Conservation (phyloP, 257 asterid species). For the Paulownia fortunei region DNA sequence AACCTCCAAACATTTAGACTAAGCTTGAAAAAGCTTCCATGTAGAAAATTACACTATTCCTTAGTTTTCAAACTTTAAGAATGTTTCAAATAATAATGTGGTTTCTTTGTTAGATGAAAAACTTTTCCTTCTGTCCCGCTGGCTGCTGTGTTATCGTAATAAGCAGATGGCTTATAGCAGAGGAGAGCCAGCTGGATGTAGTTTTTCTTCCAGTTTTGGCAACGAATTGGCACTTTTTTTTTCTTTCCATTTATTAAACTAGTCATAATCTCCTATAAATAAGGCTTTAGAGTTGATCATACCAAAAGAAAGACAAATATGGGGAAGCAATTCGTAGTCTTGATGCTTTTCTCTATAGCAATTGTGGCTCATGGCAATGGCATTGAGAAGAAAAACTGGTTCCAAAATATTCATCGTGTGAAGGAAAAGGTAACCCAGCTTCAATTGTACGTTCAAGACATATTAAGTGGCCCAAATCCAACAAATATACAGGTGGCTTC, state of each 20-base stretch:
- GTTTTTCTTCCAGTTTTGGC: not conserved
- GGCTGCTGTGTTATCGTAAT: not conserved
- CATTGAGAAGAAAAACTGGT: not conserved
- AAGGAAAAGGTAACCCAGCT: slow-evolving; percentile 36
- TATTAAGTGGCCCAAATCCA: slow-evolving; percentile 23
- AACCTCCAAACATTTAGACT: no score
- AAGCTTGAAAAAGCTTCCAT: no score
- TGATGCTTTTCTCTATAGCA: slow-evolving; percentile 1
- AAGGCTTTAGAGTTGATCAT: not conserved
- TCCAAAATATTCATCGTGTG: not conserved
- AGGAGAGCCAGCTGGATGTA: not conserved
- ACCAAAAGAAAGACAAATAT: not conserved
- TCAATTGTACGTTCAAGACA: slow-evolving; percentile 46
- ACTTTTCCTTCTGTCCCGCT: not conserved
- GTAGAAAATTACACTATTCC: no score
- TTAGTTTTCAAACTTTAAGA: no score
- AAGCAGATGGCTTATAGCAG: not conserved
- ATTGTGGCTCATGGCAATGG: not conserved
- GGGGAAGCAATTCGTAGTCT: not conserved
- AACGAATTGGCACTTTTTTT: not conserved
- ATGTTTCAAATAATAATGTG: not conserved
- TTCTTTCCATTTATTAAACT: not conserved
- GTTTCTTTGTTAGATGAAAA: not conserved
- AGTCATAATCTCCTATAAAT: not conserved
- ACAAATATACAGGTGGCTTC: slow-evolving; percentile 17